Evolutionary conservation across 2,329 filamentous ascomycete genomes (phyloP).

Genomic region (Aspergillus clavatus): DNA sequence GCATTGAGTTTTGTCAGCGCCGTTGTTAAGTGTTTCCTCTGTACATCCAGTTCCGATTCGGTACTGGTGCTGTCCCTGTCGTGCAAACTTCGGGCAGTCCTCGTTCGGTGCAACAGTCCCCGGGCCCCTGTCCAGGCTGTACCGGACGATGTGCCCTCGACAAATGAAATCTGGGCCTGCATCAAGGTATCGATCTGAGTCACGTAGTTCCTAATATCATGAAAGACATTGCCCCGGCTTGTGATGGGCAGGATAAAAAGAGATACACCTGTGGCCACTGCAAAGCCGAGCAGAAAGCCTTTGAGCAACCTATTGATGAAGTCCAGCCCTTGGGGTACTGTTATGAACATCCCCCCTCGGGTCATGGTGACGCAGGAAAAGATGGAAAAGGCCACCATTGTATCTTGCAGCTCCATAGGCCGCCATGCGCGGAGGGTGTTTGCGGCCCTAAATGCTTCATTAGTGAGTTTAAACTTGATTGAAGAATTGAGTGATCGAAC

Average conservation of each 20-base stretch:
- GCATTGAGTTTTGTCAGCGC: slow-evolving; percentile 46
- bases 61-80: slow-evolving; percentile 5
- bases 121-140: slow-evolving; percentile 8
- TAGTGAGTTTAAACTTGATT: background rate
- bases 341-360: slow-evolving; percentile 49
- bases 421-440: slow-evolving; percentile 61
- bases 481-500: slow-evolving; percentile 14
- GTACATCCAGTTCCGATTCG: slow-evolving; percentile 11
- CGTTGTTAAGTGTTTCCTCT: slow-evolving; percentile 24
- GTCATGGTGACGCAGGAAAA: slow-evolving; percentile 59
- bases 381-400: slow-evolving; percentile 64
- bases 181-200: slow-evolving; percentile 53
- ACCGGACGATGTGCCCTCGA: slow-evolving; percentile 35
- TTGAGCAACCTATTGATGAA: slow-evolving; percentile 50
- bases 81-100: slow-evolving; percentile 14
- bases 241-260: slow-evolving; percentile 62
- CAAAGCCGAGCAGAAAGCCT: slow-evolving; percentile 63
- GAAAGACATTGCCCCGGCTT: slow-evolving; percentile 59
- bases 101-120: slow-evolving; percentile 15
- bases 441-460: slow-evolving; percentile 36
- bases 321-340: slow-evolving; percentile 20
- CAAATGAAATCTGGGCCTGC: slow-evolving; percentile 57
- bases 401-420: slow-evolving; percentile 58
- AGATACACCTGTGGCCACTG: slow-evolving; percentile 57
- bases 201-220: slow-evolving; percentile 51